These are phyloP conservation scores for Cardamine occulta DNA, from an alignment of 345 rosid genomes.

Conservation along the genomic window DNA sequence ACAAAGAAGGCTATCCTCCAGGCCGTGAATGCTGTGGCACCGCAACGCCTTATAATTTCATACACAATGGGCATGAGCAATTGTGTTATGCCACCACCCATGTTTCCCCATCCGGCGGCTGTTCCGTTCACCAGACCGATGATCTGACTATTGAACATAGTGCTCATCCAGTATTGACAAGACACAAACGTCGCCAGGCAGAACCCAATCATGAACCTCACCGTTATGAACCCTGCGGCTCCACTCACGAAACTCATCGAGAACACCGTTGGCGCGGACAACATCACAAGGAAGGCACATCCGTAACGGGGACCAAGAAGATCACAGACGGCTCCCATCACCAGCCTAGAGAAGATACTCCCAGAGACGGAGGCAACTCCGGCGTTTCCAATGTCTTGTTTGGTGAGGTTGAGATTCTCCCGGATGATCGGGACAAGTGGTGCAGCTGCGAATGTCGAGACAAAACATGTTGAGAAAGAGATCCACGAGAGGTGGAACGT, in stretches of 20 bases:
- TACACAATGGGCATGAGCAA: slow-evolving; percentile 72
- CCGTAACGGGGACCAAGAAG: slow-evolving; percentile 73
- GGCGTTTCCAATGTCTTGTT: slow-evolving; percentile 69
- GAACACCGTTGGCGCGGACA: slow-evolving; percentile 73
- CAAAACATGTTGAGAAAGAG: slow-evolving; percentile 78
- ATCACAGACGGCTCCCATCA: slow-evolving; percentile 83
- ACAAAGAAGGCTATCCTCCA: slow-evolving; percentile 84
- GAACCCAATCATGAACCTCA: slow-evolving; percentile 83
- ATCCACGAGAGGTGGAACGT: slow-evolving; percentile 85
- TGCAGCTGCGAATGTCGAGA: slow-evolving; percentile 84
- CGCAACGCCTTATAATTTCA: slow-evolving; percentile 53
- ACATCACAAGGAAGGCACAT: slow-evolving; percentile 73
- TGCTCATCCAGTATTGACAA: slow-evolving; percentile 91
- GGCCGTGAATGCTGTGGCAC: slow-evolving; percentile 72
- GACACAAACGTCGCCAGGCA: slow-evolving; percentile 87
- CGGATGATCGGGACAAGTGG: slow-evolving; percentile 80
- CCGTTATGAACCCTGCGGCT: slow-evolving; percentile 62
- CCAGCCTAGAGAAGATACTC: slow-evolving; percentile 77
- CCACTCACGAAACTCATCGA: slow-evolving; percentile 62
- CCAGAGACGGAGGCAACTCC: slow-evolving; percentile 86
- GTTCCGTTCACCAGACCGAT: slow-evolving; percentile 81
- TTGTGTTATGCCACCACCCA: slow-evolving; percentile 86
- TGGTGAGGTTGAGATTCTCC: slow-evolving; percentile 70
- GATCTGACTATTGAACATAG: slow-evolving; percentile 79
- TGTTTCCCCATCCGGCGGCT: slow-evolving; percentile 86